Evolutionary conservation across 371 early-diverging fungal genomes (phyloP).

Genomic region (Lichtheimia hyalospora): DNA sequence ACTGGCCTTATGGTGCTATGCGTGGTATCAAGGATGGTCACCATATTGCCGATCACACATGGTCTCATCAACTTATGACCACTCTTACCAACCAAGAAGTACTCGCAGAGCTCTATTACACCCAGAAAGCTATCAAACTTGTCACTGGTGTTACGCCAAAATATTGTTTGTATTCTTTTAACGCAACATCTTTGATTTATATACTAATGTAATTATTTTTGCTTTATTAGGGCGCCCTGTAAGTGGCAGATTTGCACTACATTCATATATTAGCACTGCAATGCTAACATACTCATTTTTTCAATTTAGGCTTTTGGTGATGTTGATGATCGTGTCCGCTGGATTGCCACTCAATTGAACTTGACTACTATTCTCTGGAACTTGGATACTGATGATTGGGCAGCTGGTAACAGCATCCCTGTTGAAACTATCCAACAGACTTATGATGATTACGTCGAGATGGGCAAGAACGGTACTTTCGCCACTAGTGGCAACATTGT

Average conservation of each 20-base stretch:
- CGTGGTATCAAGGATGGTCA: constrained; percentile 62
- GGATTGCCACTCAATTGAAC: constrained; percentile 54
- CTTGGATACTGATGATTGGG: constrained; percentile 58
- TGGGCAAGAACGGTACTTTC: constrained; percentile 51
- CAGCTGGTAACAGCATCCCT: constrained; percentile 46
- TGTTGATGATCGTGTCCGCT: constrained; percentile 69
- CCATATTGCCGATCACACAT: constrained; percentile 73
- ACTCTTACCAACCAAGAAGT: constrained; percentile 67
- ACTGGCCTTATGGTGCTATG: constrained; percentile 54
- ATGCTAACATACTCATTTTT: not conserved
- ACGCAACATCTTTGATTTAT: no score
- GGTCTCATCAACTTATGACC: constrained; percentile 69
- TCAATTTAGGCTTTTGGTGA: constrained; percentile 50
- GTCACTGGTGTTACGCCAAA: constrained; percentile 51
- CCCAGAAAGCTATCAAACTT: constrained; percentile 63
- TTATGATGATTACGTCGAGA: constrained; percentile 40
- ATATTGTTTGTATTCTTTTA: no score
- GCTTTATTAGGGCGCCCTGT: constrained; percentile 58
- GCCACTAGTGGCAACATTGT: constrained; percentile 42
- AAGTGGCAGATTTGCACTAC: constrained; percentile 26
- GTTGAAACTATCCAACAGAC: constrained; percentile 29
- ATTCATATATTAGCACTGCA: constrained; percentile 3
- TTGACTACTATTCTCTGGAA: constrained; percentile 54
- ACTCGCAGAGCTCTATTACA: constrained; percentile 73
- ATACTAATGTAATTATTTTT: no score